Conservation (phyloP, 345 rosid genomes). For the Erucastrum elatum region DNA sequence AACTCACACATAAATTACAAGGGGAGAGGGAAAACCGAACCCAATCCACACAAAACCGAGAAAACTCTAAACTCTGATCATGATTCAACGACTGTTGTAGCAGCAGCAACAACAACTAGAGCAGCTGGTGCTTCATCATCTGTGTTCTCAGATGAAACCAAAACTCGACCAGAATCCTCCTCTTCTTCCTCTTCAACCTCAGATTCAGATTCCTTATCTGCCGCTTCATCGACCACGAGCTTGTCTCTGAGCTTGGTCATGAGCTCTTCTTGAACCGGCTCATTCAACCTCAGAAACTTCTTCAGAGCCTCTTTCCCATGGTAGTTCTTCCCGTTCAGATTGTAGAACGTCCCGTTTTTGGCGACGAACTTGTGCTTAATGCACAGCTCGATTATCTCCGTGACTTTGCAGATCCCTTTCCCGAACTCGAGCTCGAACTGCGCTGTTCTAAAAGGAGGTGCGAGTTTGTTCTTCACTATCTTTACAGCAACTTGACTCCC, state of each 20-base stretch:
- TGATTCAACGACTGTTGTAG: slow-evolving; percentile 54
- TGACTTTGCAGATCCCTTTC: slow-evolving; percentile 75
- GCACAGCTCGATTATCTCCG: slow-evolving; percentile 75
- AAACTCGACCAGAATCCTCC: slow-evolving; percentile 36
- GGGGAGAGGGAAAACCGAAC: slow-evolving; percentile 14
- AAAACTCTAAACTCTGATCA: slow-evolving; percentile 31
- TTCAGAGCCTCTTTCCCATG: slow-evolving; percentile 81
- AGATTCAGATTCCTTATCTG: slow-evolving; percentile 36
- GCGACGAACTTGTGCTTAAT: slow-evolving; percentile 67
- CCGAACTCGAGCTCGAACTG: slow-evolving; percentile 96
- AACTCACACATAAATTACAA: slow-evolving; percentile 28
- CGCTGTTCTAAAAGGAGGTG: slow-evolving; percentile 85
- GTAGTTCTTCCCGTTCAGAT: slow-evolving; percentile 50
- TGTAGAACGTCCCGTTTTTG: slow-evolving; percentile 52
- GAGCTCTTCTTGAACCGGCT: slow-evolving; percentile 58
- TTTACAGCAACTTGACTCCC: slow-evolving; percentile 81
- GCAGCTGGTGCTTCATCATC: slow-evolving; percentile 62
- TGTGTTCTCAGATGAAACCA: slow-evolving; percentile 47
- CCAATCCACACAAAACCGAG: slow-evolving; percentile 22
- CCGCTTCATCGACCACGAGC: slow-evolving; percentile 39
- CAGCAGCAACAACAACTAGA: slow-evolving; percentile 33
- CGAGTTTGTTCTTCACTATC: slow-evolving; percentile 93
- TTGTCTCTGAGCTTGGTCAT: slow-evolving; percentile 59
- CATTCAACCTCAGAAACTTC: slow-evolving; percentile 53
- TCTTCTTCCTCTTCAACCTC: slow-evolving; percentile 39